These are phyloP conservation scores for Wallacemonas sp. DNA, from an alignment of 208 protist genomes.

Conservation along the genomic window DNA sequence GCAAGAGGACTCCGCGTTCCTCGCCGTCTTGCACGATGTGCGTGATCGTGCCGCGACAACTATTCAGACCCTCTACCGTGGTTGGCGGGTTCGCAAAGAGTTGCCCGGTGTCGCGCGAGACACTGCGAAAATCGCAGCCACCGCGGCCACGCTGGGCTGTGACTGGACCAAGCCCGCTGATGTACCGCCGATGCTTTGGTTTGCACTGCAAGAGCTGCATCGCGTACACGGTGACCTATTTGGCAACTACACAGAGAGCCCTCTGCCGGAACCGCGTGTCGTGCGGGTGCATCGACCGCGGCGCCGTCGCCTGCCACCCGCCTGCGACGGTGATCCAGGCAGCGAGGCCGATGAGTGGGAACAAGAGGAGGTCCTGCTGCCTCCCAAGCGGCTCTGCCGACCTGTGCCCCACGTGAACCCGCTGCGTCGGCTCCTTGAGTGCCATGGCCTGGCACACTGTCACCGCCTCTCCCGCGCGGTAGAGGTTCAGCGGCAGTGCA, in stretches of 20 bases:
- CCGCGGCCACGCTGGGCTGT: too few relatives aligned
- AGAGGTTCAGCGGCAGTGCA: constrained; percentile 53
- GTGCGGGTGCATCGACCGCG: constrained; percentile 25
- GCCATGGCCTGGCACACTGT: constrained; percentile 45
- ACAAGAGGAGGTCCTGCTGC: constrained; percentile 55
- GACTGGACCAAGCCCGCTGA: constrained; percentile 1
- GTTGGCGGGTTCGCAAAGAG: constrained; percentile 20
- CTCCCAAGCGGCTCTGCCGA: constrained; percentile 34
- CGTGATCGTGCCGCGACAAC: constrained; percentile 45
- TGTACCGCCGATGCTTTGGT: constrained; percentile 35
- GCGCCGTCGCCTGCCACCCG: constrained; percentile 24
- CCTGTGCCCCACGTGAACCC: constrained; percentile 60
- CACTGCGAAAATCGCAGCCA: too few relatives aligned
- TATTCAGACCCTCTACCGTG: constrained; percentile 72
- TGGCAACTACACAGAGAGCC: constrained; percentile 45
- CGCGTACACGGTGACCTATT: constrained; percentile 51
- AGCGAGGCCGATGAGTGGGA: constrained; percentile 68
- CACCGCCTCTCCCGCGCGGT: constrained; percentile 39
- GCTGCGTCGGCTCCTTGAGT: constrained; percentile 64
- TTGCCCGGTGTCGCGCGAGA: too few relatives aligned
- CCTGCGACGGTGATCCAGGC: constrained; percentile 28
- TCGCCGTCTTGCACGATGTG: constrained; percentile 49
- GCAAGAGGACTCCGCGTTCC: constrained; percentile 68
- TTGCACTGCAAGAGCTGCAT: constrained; percentile 23
- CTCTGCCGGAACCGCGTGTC: constrained; percentile 21